Evolutionary conservation across 495 filamentous ascomycete genomes (phyloP), one percentile per base, ranked within the genome.

Genomic region (Sabuloglossum arenarium): DNA sequence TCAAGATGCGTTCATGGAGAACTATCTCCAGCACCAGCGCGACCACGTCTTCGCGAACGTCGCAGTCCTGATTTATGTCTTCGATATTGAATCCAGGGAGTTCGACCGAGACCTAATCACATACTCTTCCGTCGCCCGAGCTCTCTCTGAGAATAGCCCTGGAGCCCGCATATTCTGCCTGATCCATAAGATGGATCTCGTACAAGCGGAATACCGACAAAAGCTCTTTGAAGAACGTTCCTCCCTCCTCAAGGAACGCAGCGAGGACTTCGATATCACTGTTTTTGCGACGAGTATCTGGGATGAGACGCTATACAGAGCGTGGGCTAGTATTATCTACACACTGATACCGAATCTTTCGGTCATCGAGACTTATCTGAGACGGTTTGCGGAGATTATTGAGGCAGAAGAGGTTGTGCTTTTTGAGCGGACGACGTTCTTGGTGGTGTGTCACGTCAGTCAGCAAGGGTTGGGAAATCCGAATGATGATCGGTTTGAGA

Each of bases 151-250:
- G 67, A 91, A 81, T 73, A 88, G 83, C 24, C 84, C 85, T 46
- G 74, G 74, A 9, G 90, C 91, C 52, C 80, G 82, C 61, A 79
- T 97, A 60, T 98, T 94, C 70, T 83, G 88, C 54, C 78, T 98
- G 8, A 82, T 98, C 58, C 91, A 98, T 76, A 98, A 98, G 68
- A 94, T 98, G 82, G 91, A 98, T 67, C 78, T 98, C n/a, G 87
- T 97, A 56, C 85, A 86, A 62, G 76, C 79, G 32, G 73, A 82
- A 57, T 76, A 81, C 61, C 79, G 90, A 32, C 79, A 85, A 59
- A 77, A 79, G 39, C 78, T 95, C 58, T 94, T 91, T 68, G 78
- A 86, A 56, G 82, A 90, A 59, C 79, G 86, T 49, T 79, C 81
- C 5, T 69, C 73, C 21, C 70, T 88, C 28, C 84, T 98, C 60